Percentiles rank a stretch among this genome's conserved stretches.
Conservation (phyloP, 129 eudicot species). For the Tagetes erecta region DNA sequence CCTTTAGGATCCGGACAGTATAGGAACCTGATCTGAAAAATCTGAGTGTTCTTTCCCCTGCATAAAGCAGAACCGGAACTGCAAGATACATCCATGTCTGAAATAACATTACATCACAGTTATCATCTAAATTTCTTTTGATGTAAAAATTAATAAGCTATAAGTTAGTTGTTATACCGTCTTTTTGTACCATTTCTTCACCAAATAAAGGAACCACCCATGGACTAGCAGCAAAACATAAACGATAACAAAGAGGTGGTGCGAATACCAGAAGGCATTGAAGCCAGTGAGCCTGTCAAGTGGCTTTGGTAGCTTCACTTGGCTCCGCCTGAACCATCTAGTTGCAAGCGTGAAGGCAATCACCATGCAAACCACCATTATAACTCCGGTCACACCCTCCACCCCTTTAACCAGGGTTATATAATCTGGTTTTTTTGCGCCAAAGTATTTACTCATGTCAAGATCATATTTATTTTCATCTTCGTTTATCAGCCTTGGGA, state of each 20-base stretch:
- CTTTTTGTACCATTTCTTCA: conserved; percentile 76
- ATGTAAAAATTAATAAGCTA: not conserved
- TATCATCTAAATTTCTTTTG: not conserved
- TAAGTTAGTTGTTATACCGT: conserved; percentile 58
- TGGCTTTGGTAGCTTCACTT: conserved; percentile 83
- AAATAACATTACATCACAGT: conserved; percentile 17
- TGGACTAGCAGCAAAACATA: conserved; percentile 78
- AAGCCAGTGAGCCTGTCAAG: conserved; percentile 88
- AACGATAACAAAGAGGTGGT: conserved; percentile 80
- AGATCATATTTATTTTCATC: conserved; percentile 37
- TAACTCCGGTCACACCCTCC: conserved; percentile 81
- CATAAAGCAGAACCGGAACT: conserved; percentile 85
- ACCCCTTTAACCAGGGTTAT: conserved; percentile 58
- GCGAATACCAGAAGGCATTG: conserved; percentile 98
- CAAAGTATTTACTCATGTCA: conserved; percentile 49
- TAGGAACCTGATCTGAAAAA: conserved; percentile 80
- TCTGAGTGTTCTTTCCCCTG: conserved; percentile 91
- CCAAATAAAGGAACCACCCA: conserved; percentile 79
- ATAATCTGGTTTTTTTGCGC: conserved; percentile 57
- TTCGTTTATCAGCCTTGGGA: conserved; percentile 74
- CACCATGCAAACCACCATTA: conserved; percentile 74
- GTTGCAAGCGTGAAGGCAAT: conserved; percentile 80
- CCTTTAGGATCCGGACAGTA: conserved; percentile 78
- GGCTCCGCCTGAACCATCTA: conserved; percentile 83
- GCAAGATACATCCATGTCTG: conserved; percentile 99